Base-by-base conservation (phyloP, 805 yeast species). In the Ogataea parapolymorpha region DNA sequence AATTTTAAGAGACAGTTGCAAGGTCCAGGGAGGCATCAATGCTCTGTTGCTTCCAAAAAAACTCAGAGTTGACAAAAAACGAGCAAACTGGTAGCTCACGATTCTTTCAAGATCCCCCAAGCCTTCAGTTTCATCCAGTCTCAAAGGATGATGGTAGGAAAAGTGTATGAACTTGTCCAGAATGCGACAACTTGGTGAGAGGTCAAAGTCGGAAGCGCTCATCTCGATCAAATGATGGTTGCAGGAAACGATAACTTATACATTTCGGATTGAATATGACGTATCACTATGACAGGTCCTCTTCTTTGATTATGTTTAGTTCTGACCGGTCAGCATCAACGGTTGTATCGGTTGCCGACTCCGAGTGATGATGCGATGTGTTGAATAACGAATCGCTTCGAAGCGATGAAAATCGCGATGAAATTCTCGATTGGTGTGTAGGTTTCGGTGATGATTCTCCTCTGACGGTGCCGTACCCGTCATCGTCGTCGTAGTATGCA, bases 401-500 rank as follows among this genome's bases (percentile, higher is more conserved):
- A 14, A 41, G 29, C 11, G 50, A 36, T 7, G 48, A 43, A 18
- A 41, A 44, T 18, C 46, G 26, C 8, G 49, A 45, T 12, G 46
- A 33, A 12, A 30, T 10, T 29, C 32, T 38, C 20, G 46, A 33
- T 4, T 35, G 36, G 12, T 41, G 44, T 8, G 51, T 26, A 6
- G 35, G 26, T 23, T 37, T 38, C 12, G 38, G 39, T 10, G 51
- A 41, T 2, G 35, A 18, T 10, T 40, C 50, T 4, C 45, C 22
- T 22, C 50, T 40, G 4, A 49, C 33, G 2, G 53, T 39, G 20
- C 42, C 50, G 33, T 53, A 53, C 5, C 55, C 56, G 26, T 53
- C 56, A 26, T 50, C 56, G 26, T 53, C 56, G 20, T 53, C 55
- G 34, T 53, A 53, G 37, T 39, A 53, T 6, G 45, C 45, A 2